Base-by-base conservation (phyloP, 306 rosid genomes). In the Alnus rubra region DNA sequence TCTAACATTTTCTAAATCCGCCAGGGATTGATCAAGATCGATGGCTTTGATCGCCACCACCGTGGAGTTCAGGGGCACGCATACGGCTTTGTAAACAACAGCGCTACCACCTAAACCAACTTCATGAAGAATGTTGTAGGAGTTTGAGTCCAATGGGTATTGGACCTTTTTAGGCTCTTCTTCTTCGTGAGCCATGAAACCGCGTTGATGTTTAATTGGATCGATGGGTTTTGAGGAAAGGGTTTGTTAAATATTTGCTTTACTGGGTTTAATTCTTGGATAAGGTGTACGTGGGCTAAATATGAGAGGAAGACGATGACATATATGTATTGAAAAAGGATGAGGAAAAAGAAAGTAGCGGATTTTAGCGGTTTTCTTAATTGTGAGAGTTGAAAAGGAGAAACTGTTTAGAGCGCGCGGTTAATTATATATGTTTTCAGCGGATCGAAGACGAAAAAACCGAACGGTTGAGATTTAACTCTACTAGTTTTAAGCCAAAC, bases 11-110 rank as follows among this genome's bases (percentile, higher is more conserved):
- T 91, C 93, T 3, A 88, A 82, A 65, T 88, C 81, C 0, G 84
- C 78, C 0, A 83, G 59, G 0, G 88, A 85, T 19, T 82, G 87
- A 18, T 88, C 92, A 0, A 93, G 90, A 73, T 93, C 84, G 15
- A 91, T 81, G 78, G 93, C 77, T 74, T 91, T 91, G 74, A 91
- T 91, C 9, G 98, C 98, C 0, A 91, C 92, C 0, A 82, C 68
- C 2, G 86, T 9, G 2, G 84, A 84, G 75, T 86, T 81, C 76
- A 83, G 52, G 7, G 96, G 86, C 16, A 84, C 13, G 52, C 97
- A 89, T 3, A 83, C 10, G 28, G 98, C 97, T 47, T 88, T 91
- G 85, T 88, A 93, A 23, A 93, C 94, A 5, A 84, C 2, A 18
- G 89, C 89, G 50, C 88, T 87, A 8, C 75, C 79, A 1, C 89